Conservation (phyloP, 139 green algal genomes). For the Closterium sp. region DNA sequence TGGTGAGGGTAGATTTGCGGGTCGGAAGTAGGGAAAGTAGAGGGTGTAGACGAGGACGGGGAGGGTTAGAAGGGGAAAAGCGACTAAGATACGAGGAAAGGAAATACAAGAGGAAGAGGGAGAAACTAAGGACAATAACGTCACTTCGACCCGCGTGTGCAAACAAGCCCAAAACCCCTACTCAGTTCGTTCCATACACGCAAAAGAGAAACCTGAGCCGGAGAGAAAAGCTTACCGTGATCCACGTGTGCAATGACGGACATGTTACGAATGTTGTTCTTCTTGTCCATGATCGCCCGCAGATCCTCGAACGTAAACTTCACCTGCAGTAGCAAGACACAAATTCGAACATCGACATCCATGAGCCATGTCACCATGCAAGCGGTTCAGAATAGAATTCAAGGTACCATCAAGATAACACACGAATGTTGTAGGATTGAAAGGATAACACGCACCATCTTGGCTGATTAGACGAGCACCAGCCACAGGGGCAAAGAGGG, state of each 20-base stretch:
- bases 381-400: background rate
- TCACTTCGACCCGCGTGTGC: background rate
- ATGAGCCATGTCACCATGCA: background rate
- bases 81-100: too few species aligned
- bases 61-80: too few species aligned
- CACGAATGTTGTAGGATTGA: background rate
- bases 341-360: background rate
- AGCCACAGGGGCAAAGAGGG: background rate
- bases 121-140: background rate
- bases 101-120: background rate
- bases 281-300: conserved; percentile 62
- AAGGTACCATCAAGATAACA: background rate
- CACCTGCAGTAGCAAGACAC: conserved; percentile 27
- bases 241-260: conserved; percentile 65
- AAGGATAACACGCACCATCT: background rate
- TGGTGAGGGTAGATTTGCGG: too few species aligned
- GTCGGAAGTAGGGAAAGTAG: too few species aligned
- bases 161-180: background rate
- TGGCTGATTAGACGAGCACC: background rate
- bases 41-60: too few species aligned
- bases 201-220: too few species aligned
- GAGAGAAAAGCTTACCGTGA: conserved; percentile 45
- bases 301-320: conserved; percentile 60
- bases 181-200: background rate
- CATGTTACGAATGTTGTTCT: conserved; percentile 71